Evolutionary conservation across 2,329 filamentous ascomycete species (phyloP), one percentile per base, ranked within the genome.

Genomic region (Fusarium continuum): DNA sequence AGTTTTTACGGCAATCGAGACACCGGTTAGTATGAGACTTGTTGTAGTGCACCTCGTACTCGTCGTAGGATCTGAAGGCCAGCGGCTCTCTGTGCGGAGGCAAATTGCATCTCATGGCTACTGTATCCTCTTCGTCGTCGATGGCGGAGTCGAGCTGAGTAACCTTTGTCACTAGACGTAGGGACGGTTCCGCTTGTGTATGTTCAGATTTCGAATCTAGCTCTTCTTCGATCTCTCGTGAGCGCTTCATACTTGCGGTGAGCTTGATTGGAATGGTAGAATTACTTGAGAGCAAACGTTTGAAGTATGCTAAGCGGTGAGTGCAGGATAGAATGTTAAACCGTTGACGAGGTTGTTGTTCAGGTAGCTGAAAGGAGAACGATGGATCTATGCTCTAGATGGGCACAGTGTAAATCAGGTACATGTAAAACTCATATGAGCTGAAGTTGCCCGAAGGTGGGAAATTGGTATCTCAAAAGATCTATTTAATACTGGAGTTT

Each of bases 31-130:
- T 85, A 75, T 98, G 95, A 19, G 84, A 81, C 72, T 91, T 88
- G 65, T 82, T 83, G 78, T 97, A 97, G 75, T 99, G 95, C 8
- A 89, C 79, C 74, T 97, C 93, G 76, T 96, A 97, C 14, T 93
- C 91, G 55, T 88, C 84, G 72, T 92, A 93, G 0, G 88, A 88
- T 20, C 80, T 73, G 76, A 99, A 98, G 5, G 82, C 80, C 50
- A 95, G 72, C 2, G 87, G 81, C 57, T 89, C 85, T 65, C 80
- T 83, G 77, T 97, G 93, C 40, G 92, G 91, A 48, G 93, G 92
- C 19, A 98, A 82, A 17, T 85, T 87, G 79, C 94, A 98, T 76
- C 82, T 86, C 86, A 97, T 96, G 55, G 67, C 70, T 57, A 84
- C 78, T 54, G 75, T 63, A 59, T 70, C 72, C 20, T 73, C 69